Evolutionary conservation across 306 rosid genomes (phyloP), one percentile per base, ranked within the genome.

Genomic region (Cicer arietinum): DNA sequence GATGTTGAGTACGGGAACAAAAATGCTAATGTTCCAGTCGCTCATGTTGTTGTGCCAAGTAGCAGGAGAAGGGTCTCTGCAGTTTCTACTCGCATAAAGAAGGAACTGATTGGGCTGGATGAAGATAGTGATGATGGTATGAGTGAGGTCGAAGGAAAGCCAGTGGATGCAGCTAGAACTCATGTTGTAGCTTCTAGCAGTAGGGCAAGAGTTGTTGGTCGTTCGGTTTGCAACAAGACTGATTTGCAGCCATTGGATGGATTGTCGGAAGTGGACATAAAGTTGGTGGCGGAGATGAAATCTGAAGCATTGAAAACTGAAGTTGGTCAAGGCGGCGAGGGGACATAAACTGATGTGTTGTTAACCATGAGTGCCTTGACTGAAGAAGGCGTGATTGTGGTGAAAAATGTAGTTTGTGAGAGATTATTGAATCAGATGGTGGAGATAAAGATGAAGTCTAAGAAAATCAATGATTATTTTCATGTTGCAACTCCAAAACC

Each of bases 331-430:
- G 97, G 91, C 35, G 93, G 90, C 8, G 96, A 92, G 76, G 8
- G 93, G 67, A 75, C 96, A 4, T 10, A 76, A 22, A 89, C 81
- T 8, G 87, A 84, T 67, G 92, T 87, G 72, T 82, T 90, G 80
- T 74, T 92, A 82, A 88, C 89, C 40, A 92, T 92, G 97, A 92
- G 97, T 82, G 86, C 97, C 73, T 80, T 92, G 85, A 92, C 88
- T 0, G 93, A 92, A 57, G 96, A 88, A 2, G 96, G 97, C 58
- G 92, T 92, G 4, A 88, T 90, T 80, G 79, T 90, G 9, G 97
- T 92, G n/a, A 92, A 92, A 84, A 92, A 87, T 76, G 88, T 91
- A 50, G 96, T 92, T 52, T 92, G 97, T 62, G 89, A 90, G 82
- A 85, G 96, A 79, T 61, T 90, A 45, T 71, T 92, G 85, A 75